Percentiles rank a stretch among this genome's conserved stretches.
phyloP scores from a whole-genome alignment of 1,284 basidiomycete species.

The Ustilago nuda region DNA sequence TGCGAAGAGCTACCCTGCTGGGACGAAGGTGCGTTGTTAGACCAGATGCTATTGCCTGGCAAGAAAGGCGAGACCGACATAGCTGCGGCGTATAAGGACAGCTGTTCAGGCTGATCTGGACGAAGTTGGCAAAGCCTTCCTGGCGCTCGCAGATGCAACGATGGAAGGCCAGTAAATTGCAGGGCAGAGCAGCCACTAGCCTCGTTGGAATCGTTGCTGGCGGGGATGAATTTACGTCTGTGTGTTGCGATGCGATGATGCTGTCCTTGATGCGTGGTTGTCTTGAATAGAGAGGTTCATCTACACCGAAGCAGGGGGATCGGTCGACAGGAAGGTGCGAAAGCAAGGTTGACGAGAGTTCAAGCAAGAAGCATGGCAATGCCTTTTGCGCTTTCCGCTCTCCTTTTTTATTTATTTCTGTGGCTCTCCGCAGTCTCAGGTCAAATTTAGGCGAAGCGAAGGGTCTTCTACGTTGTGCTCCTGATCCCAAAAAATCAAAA shows the following conservation, averaged over 20 bases:
- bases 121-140: neutral
- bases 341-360: neutral
- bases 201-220: neutral
- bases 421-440: neutral
- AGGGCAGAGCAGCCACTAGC: neutral
- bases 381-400: neutral
- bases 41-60: slow-evolving; percentile 51
- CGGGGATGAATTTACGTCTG: neutral
- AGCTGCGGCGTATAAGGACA: neutral
- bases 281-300: neutral
- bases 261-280: neutral
- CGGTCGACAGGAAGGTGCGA: neutral
- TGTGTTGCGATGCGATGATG: neutral
- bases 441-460: slow-evolving; percentile 9
- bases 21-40: slow-evolving; percentile 21
- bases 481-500: neutral
- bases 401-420: too few species aligned
- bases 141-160: neutral
- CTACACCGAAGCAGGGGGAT: neutral
- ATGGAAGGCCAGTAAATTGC: neutral
- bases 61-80: slow-evolving; percentile 52
- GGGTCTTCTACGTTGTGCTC: neutral
- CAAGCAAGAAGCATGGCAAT: neutral
- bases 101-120: slow-evolving; percentile 4
- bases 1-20: slow-evolving; percentile 13